phyloP scores from a whole-genome alignment of 306 rosid genomes.

The Cajanus cajan region DNA sequence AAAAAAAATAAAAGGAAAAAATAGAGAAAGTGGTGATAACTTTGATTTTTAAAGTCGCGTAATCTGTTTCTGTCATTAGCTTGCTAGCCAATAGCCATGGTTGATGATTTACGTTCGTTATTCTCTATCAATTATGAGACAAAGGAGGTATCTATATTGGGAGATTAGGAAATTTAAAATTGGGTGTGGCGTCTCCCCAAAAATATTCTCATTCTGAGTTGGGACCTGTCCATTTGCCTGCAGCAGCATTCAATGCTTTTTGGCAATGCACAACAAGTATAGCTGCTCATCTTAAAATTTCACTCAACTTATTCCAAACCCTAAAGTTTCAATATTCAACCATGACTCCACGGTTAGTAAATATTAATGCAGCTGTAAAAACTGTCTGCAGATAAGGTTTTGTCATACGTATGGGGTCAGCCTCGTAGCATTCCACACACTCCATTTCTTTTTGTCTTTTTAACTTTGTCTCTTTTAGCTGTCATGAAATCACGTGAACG shows the following conservation, averaged over 20 bases:
- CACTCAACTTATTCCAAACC: not conserved
- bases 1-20: too few species aligned
- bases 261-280: slow-evolving; percentile 36
- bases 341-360: not conserved
- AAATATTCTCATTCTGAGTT: slow-evolving; percentile 21
- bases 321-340: not conserved
- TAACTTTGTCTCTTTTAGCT: slow-evolving; percentile 49
- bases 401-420: slow-evolving; percentile 66
- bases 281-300: not conserved
- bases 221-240: slow-evolving; percentile 44
- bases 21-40: too few species aligned
- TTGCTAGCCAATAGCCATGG: not conserved
- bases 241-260: slow-evolving; percentile 45
- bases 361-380: slow-evolving; percentile 14
- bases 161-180: not conserved
- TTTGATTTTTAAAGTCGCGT: too few species aligned
- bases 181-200: not conserved
- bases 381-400: slow-evolving; percentile 67
- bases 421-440: slow-evolving; percentile 64
- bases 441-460: slow-evolving; percentile 52
- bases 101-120: not conserved
- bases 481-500: slow-evolving; percentile 76
- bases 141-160: not conserved
- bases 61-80: too few species aligned
- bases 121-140: too few species aligned